These are phyloP conservation scores for Septoria linicola DNA, from an alignment of 2,329 filamentous ascomycete genomes.

Conservation along the genomic window DNA sequence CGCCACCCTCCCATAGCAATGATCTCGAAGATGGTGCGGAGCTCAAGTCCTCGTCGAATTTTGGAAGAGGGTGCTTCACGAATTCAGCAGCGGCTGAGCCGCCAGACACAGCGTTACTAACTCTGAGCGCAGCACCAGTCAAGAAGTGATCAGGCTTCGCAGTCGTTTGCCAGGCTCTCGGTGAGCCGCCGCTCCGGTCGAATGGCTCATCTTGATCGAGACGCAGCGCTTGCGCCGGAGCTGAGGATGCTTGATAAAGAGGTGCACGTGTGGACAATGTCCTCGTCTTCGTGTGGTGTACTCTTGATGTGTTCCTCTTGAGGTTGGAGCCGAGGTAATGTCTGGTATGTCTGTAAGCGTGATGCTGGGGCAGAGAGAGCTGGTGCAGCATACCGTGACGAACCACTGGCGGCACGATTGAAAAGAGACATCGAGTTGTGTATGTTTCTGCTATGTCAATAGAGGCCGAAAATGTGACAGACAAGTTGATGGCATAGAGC, in stretches of 20 bases:
- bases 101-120: slow-evolving; percentile 10
- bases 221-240: not conserved
- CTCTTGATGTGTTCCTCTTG: too few relatives aligned
- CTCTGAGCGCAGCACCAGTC: slow-evolving; percentile 14
- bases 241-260: slow-evolving; percentile 2
- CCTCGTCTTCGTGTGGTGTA: not conserved
- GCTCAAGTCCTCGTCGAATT: slow-evolving; percentile 15
- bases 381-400: too few relatives aligned
- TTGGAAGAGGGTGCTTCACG: slow-evolving; percentile 23
- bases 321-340: too few relatives aligned
- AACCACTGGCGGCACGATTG: too few relatives aligned
- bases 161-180: slow-evolving; percentile 17
- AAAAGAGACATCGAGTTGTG: too few relatives aligned
- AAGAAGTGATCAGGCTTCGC: slow-evolving; percentile 22
- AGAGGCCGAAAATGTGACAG: too few relatives aligned
- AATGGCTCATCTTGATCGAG: slow-evolving; percentile 22
- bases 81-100: slow-evolving; percentile 1
- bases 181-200: slow-evolving; percentile 19
- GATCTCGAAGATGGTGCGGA: slow-evolving; percentile 10
- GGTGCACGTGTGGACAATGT: not conserved
- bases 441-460: too few relatives aligned
- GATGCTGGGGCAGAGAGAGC: too few relatives aligned
- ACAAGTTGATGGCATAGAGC: too few relatives aligned
- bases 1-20: slow-evolving; percentile 20
- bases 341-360: too few relatives aligned